Evolutionary conservation across 2,329 filamentous ascomycete species (phyloP).

Genomic region (Talaromyces rugulosus): DNA sequence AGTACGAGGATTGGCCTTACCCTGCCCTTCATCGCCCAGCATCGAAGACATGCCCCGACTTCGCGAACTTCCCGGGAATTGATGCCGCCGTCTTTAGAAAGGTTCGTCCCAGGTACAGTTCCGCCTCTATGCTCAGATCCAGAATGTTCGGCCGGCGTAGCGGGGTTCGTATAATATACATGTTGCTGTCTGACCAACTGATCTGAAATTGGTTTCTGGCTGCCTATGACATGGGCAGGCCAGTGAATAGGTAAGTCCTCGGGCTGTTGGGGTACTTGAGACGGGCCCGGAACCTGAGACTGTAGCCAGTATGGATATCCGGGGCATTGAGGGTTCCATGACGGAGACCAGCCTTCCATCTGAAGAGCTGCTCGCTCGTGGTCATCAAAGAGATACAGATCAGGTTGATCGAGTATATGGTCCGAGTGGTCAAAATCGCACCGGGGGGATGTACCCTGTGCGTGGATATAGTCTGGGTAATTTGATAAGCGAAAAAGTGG

Average conservation of each 20-base stretch:
- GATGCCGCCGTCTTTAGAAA: not conserved
- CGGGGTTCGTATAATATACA: not conserved
- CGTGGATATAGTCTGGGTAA: not conserved
- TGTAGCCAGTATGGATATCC: too few relatives aligned
- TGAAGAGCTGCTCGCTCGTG: too few relatives aligned
- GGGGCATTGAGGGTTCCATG: too few relatives aligned
- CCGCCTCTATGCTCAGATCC: not conserved
- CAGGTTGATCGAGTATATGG: not conserved
- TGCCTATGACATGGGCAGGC: too few relatives aligned
- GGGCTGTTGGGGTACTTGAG: too few relatives aligned
- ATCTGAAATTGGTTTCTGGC: not conserved
- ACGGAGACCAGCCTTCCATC: too few relatives aligned
- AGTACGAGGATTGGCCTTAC: not conserved
- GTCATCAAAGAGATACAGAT: not conserved
- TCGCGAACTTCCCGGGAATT: slow-evolving; percentile 3
- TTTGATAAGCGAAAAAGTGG: not conserved
- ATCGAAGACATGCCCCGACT: slow-evolving; percentile 5
- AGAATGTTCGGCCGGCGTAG: not conserved
- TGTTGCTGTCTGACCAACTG: not conserved
- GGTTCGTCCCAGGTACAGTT: not conserved
- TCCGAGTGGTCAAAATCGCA: not conserved
- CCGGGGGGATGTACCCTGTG: not conserved
- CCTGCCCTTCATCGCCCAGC: not conserved
- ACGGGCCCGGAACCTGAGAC: too few relatives aligned
- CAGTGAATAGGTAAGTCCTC: too few relatives aligned